Conservation (phyloP, 2,329 filamentous ascomycete species). For the Macrophomina pseudophaseolina region DNA sequence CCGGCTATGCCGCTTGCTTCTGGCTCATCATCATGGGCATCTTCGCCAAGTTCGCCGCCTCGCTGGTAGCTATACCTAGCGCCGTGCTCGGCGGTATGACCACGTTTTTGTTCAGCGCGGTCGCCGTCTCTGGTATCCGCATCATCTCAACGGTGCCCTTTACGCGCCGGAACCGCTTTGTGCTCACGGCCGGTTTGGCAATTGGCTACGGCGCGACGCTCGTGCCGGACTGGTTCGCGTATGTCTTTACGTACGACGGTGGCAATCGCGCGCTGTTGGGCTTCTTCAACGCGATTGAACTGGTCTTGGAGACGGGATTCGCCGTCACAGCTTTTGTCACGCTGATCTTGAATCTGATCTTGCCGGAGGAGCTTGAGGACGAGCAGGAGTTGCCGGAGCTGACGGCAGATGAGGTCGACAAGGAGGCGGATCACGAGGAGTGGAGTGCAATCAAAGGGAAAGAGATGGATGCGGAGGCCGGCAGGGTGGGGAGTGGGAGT, state of each 20-base stretch:
- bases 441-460: slow-evolving; percentile 36
- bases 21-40: slow-evolving; percentile 82
- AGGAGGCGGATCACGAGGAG: slow-evolving; percentile 41
- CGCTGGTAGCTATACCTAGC: slow-evolving; percentile 74
- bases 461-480: slow-evolving; percentile 45
- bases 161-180: slow-evolving; percentile 80
- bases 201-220: slow-evolving; percentile 67
- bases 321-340: slow-evolving; percentile 75
- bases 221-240: slow-evolving; percentile 64
- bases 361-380: slow-evolving; percentile 72
- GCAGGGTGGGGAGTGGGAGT: slow-evolving; percentile 36
- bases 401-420: slow-evolving; percentile 46
- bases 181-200: slow-evolving; percentile 75
- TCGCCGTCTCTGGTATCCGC: slow-evolving; percentile 76
- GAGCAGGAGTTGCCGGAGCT: slow-evolving; percentile 45
- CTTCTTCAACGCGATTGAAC: slow-evolving; percentile 70
- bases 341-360: slow-evolving; percentile 72
- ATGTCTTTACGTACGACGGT: slow-evolving; percentile 75
- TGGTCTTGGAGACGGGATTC: slow-evolving; percentile 64
- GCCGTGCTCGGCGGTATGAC: slow-evolving; percentile 60
- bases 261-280: slow-evolving; percentile 70
- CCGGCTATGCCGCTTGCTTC: slow-evolving; percentile 77
- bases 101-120: slow-evolving; percentile 78
- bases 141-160: slow-evolving; percentile 76
- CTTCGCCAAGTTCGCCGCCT: slow-evolving; percentile 81